phyloP scores from a whole-genome alignment of 805 yeast genomes.

The Kuraishia borneana region DNA sequence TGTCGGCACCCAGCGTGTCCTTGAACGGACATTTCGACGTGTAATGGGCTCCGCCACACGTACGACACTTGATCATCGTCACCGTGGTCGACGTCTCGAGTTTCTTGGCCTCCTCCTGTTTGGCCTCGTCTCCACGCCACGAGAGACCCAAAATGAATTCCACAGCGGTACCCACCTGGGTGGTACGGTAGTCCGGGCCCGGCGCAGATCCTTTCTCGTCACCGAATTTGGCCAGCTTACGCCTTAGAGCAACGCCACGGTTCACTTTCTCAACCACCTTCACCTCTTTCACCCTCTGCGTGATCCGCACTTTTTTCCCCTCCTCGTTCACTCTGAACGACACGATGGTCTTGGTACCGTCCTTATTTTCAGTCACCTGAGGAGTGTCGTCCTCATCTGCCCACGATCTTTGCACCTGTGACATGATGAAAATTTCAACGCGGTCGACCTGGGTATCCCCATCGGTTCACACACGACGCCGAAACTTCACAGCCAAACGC shows the following conservation, averaged over 20 bases:
- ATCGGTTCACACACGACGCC: too few relatives aligned
- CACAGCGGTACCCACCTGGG: slow-evolving; percentile 80
- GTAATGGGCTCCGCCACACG: slow-evolving; percentile 90
- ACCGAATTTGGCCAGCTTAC: slow-evolving; percentile 84
- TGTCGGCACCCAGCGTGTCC: slow-evolving; percentile 60
- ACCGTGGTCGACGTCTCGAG: slow-evolving; percentile 22
- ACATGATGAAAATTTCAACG: too few relatives aligned
- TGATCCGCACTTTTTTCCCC: slow-evolving; percentile 78
- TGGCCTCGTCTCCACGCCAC: slow-evolving; percentile 71
- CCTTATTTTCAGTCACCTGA: slow-evolving; percentile 64
- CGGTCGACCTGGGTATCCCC: too few relatives aligned
- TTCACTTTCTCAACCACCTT: slow-evolving; percentile 74
- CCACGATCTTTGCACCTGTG: slow-evolving; percentile 28
- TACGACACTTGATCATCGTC: slow-evolving; percentile 55
- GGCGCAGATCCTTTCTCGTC: slow-evolving; percentile 57
- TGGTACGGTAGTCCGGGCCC: slow-evolving; percentile 84
- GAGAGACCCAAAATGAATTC: slow-evolving; percentile 62
- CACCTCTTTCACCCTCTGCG: slow-evolving; percentile 74
- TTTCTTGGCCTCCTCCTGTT: slow-evolving; percentile 46
- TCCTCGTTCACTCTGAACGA: slow-evolving; percentile 64
- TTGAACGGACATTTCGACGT: slow-evolving; percentile 94
- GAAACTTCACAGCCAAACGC: too few relatives aligned
- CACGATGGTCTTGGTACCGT: slow-evolving; percentile 84
- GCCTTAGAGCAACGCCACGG: slow-evolving; percentile 78
- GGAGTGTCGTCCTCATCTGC: slow-evolving; percentile 71